A percentile compares a stretch with the other conserved stretches of the same genome.
Conservation (phyloP, 2,329 filamentous ascomycete genomes). For the Fusarium agapanthi region DNA sequence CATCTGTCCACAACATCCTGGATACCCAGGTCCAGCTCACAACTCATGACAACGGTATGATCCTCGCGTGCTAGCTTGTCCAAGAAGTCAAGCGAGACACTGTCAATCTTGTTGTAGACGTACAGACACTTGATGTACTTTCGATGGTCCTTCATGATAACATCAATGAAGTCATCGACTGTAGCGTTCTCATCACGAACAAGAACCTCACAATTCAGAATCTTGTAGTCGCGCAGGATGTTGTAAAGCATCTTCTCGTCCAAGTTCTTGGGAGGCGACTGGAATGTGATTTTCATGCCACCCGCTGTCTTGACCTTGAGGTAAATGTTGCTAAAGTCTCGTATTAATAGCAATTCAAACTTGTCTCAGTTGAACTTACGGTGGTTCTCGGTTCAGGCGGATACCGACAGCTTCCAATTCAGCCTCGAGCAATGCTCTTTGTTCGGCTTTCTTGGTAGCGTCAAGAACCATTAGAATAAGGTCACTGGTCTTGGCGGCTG, state of each 20-base stretch:
- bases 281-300: constrained; percentile 98
- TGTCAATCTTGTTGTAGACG: constrained; percentile 99
- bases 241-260: constrained; percentile 99
- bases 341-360: constrained; percentile 20
- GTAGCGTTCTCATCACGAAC: constrained; percentile 94
- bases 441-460: constrained; percentile 95
- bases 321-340: constrained; percentile 82
- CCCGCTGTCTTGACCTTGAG: constrained; percentile 95
- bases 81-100: constrained; percentile 90
- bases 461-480: constrained; percentile 96
- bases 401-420: constrained; percentile 97
- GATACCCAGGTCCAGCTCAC: constrained; percentile 93
- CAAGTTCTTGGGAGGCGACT: constrained; percentile 84
- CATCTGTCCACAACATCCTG: constrained; percentile 93
- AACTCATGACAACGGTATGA: constrained; percentile 95
- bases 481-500: constrained; percentile 97
- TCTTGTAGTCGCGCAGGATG: constrained; percentile 98
- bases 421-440: constrained; percentile 86
- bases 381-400: constrained; percentile 87
- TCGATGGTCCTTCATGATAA: constrained; percentile 98
- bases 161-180: constrained; percentile 98
- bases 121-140: constrained; percentile 97
- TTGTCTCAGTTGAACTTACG: constrained; percentile 61
- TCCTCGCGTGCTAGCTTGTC: constrained; percentile 92
- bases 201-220: constrained; percentile 95